A percentile compares a stretch with the other conserved stretches of the same genome.
Evolutionary conservation across 1,139 yeast species (phyloP).

Genomic region (Kurtzmaniella quercitrusa): DNA sequence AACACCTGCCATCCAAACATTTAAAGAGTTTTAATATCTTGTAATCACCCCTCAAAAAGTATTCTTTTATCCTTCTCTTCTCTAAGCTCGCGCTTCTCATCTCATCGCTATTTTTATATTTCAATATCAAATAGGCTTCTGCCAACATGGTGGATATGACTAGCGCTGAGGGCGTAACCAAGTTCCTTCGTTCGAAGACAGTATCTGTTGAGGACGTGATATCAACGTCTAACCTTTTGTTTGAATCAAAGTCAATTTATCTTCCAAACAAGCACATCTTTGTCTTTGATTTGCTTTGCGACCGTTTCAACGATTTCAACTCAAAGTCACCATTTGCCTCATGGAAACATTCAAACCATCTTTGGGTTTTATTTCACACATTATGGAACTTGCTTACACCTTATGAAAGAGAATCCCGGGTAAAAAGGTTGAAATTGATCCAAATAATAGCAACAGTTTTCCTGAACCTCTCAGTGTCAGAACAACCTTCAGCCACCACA

Average conservation of each 20-base stretch:
- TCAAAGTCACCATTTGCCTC: conserved; percentile 22
- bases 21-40: too few relatives aligned
- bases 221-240: conserved; percentile 35
- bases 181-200: conserved; percentile 56
- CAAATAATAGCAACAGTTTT: conserved; percentile 21
- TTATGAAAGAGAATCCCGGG: conserved; percentile 8
- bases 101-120: conserved; percentile 6
- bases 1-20: too few relatives aligned
- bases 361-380: conserved; percentile 47
- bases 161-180: conserved; percentile 62
- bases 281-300: conserved; percentile 62
- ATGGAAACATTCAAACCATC: conserved; percentile 37
- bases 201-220: conserved; percentile 43
- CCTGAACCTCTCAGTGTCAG: conserved; percentile 6
- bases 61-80: not conserved
- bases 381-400: conserved; percentile 32
- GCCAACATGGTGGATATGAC: conserved; percentile 18
- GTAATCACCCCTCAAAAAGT: too few relatives aligned
- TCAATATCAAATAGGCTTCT: conserved; percentile 9
- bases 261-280: conserved; percentile 63
- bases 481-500: conserved; percentile 6
- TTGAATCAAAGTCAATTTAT: conserved; percentile 37
- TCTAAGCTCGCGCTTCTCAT: conserved; percentile 3
- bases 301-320: conserved; percentile 52
- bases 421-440: conserved; percentile 27